A percentile compares a stretch with the other conserved stretches of the same genome.
phyloP scores from a whole-genome alignment of 164 flowering plant species.

The Piper betle region DNA sequence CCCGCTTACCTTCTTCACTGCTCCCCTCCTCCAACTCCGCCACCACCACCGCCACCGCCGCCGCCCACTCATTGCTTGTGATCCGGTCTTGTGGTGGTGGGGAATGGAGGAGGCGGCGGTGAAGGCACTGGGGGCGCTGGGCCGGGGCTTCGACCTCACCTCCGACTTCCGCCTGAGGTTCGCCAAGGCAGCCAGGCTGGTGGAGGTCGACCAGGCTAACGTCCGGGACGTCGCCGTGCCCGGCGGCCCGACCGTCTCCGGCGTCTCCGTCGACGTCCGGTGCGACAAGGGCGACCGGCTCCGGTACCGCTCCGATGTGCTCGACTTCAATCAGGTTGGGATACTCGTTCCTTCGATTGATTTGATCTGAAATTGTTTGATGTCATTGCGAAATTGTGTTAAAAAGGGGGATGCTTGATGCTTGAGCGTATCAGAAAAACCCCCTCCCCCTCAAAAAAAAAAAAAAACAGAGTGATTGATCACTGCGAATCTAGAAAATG shows the following conservation, averaged over 20 bases:
- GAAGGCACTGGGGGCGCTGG: conserved; percentile 25
- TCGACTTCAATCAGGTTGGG: conserved; percentile 69
- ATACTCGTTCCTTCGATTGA: background rate
- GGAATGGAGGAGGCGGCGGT: conserved; percentile 27
- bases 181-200: conserved; percentile 48
- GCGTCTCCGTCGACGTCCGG: conserved; percentile 24
- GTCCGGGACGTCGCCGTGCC: conserved; percentile 53
- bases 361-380: too few species aligned
- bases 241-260: conserved; percentile 6
- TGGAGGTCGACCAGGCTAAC: conserved; percentile 41
- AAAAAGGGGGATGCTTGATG: too few species aligned
- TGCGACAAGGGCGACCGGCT: conserved; percentile 78
- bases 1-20: background rate
- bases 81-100: background rate
- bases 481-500: too few species aligned
- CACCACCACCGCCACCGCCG: background rate
- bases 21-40: too few species aligned
- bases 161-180: conserved; percentile 68
- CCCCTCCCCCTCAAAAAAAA: too few species aligned
- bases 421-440: too few species aligned
- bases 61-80: background rate
- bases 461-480: too few species aligned
- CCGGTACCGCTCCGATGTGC: conserved; percentile 72
- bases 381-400: too few species aligned
- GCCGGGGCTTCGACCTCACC: conserved; percentile 71